phyloP scores from a whole-genome alignment of 2,329 filamentous ascomycete genomes.

The Botrytis pseudocinerea region DNA sequence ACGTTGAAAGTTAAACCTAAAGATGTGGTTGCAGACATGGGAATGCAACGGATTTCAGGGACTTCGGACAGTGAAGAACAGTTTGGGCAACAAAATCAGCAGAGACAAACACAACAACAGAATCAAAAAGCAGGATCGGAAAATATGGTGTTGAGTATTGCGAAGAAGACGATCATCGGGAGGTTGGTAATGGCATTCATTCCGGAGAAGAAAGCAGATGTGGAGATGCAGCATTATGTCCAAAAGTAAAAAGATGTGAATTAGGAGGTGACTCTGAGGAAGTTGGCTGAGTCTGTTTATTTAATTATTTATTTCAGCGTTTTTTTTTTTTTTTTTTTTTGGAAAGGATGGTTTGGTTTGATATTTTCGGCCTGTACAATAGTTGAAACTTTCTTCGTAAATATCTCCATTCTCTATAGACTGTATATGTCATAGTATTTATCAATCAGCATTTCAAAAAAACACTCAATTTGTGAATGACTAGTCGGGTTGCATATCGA shows the following conservation, averaged over 20 bases:
- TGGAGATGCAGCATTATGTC: slow-evolving; percentile 16
- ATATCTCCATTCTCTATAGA: not conserved
- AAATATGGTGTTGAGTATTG: slow-evolving; percentile 29
- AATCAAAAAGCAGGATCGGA: slow-evolving; percentile 18
- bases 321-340: not conserved
- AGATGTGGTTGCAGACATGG: not conserved
- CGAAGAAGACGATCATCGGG: slow-evolving; percentile 37
- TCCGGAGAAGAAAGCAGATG: slow-evolving; percentile 8
- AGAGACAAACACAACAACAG: not conserved
- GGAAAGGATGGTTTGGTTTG: not conserved
- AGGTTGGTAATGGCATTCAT: slow-evolving; percentile 29
- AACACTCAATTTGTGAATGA: not conserved
- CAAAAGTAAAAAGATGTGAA: not conserved
- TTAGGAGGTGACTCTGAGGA: not conserved
- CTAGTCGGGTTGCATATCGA: not conserved
- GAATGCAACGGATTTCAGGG: not conserved
- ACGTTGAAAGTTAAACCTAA: slow-evolving; percentile 40
- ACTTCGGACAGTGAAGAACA: not conserved
- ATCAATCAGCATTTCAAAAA: not conserved
- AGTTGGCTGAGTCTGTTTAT: not conserved
- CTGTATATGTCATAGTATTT: not conserved
- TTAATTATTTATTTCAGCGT: not conserved
- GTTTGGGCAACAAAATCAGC: not conserved
- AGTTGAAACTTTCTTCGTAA: not conserved
- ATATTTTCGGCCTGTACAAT: not conserved